Conservation (phyloP, 108 stramenopile genomes). For the Aureococcus anophagefferens region DNA sequence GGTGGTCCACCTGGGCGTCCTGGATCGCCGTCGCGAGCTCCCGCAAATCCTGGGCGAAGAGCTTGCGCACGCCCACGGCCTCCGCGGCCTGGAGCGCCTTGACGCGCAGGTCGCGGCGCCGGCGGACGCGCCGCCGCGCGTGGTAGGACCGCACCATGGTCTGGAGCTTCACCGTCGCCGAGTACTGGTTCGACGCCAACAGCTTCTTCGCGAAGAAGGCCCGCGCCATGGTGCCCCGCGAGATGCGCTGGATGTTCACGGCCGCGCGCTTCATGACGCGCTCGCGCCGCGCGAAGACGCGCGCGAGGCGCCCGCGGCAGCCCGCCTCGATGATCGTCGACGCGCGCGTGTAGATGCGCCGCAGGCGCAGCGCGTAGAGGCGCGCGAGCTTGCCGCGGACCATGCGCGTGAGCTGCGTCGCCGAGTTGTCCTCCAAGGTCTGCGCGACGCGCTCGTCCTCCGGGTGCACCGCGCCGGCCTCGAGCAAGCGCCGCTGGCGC, state of each 20-base stretch:
- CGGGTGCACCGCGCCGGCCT: slow-evolving; percentile 1
- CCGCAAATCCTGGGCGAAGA: slow-evolving; percentile 10
- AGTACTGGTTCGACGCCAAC: neutral
- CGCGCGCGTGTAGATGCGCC: neutral
- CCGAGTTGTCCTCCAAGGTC: slow-evolving; percentile 10
- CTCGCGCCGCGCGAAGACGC: neutral
- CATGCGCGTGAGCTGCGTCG: slow-evolving; percentile 7
- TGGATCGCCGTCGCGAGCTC: slow-evolving; percentile 14
- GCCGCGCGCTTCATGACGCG: neutral
- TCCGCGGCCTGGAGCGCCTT: neutral
- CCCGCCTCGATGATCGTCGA: slow-evolving; percentile 10
- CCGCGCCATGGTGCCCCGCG: neutral
- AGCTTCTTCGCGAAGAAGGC: neutral
- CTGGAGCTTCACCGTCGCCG: slow-evolving; percentile 8
- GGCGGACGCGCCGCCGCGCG: neutral
- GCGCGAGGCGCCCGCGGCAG: neutral
- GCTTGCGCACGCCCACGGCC: neutral
- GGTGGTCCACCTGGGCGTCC: slow-evolving; percentile 1
- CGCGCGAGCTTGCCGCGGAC: neutral
- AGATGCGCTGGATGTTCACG: neutral
- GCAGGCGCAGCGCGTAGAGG: neutral
- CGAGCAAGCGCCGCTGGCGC: slow-evolving; percentile 4
- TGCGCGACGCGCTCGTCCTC: slow-evolving; percentile 4
- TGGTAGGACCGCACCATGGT: neutral
- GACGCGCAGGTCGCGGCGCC: neutral